Evolutionary conservation across 176 grass and related monocot genomes (phyloP), one percentile per base, ranked within the genome.

Genomic region (Ensete ventricosum): DNA sequence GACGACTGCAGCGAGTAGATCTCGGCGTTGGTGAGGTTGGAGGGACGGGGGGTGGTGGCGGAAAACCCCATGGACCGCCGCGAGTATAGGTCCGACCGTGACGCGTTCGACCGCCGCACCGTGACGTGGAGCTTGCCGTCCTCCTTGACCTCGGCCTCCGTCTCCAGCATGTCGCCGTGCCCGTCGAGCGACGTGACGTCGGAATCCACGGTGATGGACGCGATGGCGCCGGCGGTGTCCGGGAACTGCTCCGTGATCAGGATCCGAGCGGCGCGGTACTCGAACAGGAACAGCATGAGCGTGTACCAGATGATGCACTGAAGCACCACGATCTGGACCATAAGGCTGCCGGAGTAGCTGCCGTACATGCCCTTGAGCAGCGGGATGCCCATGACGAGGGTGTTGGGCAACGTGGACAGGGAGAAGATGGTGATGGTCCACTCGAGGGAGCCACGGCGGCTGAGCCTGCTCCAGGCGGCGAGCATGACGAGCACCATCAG

Each of bases 301-400:
- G 93, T 97, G 85, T 97, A 97, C 93, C 93, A 97, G 81, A 97
- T 90, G 87, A 97, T 97, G 84, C 93, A 97, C 83, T 97, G 93
- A 0, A 97, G 83, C 3, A 97, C 93, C 0, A 97, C 93, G 84
- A 97, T 90, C 84, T 97, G 93, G 14, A 97, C 93, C 93, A 97
- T 97, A 19, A 97, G 89, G 70, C 82, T 73, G 1, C 93, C 93
- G 1, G 93, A 93, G 79, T 77, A 86, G 10, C 82, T 87, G 8
- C 93, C 93, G 82, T 97, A 97, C 93, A 97, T 97, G 16, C 93
- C 93, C 54, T 97, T 92, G 25, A 97, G 93, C 11, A 97, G 77
- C 22, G 93, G 93, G 73, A 97, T 97, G 16, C 93, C 93, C 93
- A 97, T 97, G 63, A 97, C 93, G 52, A 97, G 90, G 24, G 93